Base-by-base conservation (phyloP, 2,329 filamentous ascomycete genomes). In the Xylaria sp. region DNA sequence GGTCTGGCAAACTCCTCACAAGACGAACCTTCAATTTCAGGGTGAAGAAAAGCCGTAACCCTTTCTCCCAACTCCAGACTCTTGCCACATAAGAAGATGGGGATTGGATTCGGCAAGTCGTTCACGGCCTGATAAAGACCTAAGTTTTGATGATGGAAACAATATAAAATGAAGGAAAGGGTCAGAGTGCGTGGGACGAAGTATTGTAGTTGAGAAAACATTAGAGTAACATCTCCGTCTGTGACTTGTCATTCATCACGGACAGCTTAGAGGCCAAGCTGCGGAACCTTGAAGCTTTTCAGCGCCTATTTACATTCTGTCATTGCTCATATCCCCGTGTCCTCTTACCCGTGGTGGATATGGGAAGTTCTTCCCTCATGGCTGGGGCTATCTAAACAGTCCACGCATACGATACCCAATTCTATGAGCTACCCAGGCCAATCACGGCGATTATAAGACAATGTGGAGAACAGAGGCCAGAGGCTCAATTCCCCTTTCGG, bases 401-500 rank as follows among this genome's bases (percentile, higher is more conserved):
- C 11, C 9, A 26, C 7, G 54, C 23, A 57, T 7, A 38, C 33
- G 36, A 26, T 57, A 57, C 11, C 33, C 3, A 57, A n/a, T 40
- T 13, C 31, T n/a, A 23, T n/a, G 20, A 33, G 36, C 23, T 57
- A 1, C 11, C 9, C 7, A 15, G 26, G 54, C 54, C 38, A 58
- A 58, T 58, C 54, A 44, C 54, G 54, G 38, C 54, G 54, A 58
- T 28, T 58, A 42, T 17, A 15, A 40, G 20, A 57, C 10, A 57
- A 4, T n/a, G 7, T 23, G 10, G 33, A 13, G 31, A 33, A 36
- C 0, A 31, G 17, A 13, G 28, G 28, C 28, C 6, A 56, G n/a
- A 38, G 33, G 10, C 3, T 13, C 53, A 26, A 20, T 28, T 57
- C 11, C 54, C 23, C 54, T 28, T 58, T 42, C 23, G 36, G 54